Base-by-base conservation (phyloP, 2,329 filamentous ascomycete species). In the Chaetothyriales sp. region DNA sequence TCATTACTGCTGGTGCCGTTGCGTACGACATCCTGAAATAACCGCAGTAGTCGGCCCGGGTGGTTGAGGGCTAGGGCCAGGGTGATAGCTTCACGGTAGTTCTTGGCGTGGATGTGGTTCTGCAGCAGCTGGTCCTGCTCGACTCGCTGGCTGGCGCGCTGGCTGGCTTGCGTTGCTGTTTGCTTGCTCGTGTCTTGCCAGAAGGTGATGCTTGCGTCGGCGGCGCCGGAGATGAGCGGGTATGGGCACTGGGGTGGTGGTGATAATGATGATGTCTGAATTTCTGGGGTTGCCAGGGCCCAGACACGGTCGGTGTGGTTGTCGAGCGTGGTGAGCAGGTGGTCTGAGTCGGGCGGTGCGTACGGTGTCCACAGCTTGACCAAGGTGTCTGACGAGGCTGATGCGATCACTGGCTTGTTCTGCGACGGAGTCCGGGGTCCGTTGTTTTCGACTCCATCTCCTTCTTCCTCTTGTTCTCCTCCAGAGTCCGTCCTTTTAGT, bases 251-350 rank as follows among this genome's bases (percentile, higher is more conserved):
- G 22, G 58, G 48, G 60, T 59, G 43, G 60, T 53, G n/a, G 61
- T 20, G 58, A 55, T 53, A 64, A 63, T 28, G 59, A 57, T n/a
- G 43, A 65, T 60, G 39, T 58, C 55, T 44, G 62, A 2, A 62
- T 52, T 18, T 48, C 57, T 55, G 51, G 45, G 75, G 64, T 90
- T 76, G 86, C 79, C 18, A 96, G 72, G 0, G 88, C 88, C 89
- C 89, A 95, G 1, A 96, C 89, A 51, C 92, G 80, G 68, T 98
- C 92, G 60, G 88, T 88, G 66, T 98, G 92, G 68, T 96, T 96
- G 68, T 98, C 92, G 3, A 98, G 76, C 0, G 92, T 98, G 57
- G 84, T 84, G 58, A 89, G 86, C 2, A 81, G 75, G 66, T 96
- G 92, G 46, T 89, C 88, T 1, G 55, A 55, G 46, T 57, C 55